Evolutionary conservation across 148 eudicot genomes (phyloP).

Genomic region (Rhododendron kiyosumense): DNA sequence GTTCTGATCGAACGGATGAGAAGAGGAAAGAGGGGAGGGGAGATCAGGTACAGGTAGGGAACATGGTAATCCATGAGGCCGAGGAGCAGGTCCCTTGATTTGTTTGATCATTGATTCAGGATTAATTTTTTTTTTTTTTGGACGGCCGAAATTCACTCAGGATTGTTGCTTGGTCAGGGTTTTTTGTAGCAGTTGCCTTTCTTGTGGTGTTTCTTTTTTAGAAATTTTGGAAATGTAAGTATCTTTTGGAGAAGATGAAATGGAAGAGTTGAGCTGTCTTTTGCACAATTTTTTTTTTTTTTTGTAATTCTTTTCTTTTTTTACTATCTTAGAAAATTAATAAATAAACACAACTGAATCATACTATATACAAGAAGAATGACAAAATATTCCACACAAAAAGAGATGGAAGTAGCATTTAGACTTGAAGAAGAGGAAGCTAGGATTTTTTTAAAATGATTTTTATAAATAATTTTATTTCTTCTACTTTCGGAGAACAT

Average conservation of each 20-base stretch:
- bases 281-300: background rate
- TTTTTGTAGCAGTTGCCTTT: background rate
- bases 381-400: no score
- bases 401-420: no score
- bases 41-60: constrained; percentile 7
- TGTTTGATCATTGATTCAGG: background rate
- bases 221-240: constrained; percentile 18
- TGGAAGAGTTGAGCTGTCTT: background rate
- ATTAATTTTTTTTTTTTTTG: background rate
- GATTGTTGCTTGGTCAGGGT: background rate
- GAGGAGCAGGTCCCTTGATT: constrained; percentile 8
- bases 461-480: no score
- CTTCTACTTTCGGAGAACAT: no score
- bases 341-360: background rate
- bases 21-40: constrained; percentile 1
- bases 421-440: no score
- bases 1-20: constrained; percentile 5
- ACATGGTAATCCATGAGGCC: constrained; percentile 11
- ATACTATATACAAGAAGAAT: no score
- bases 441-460: no score
- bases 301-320: background rate
- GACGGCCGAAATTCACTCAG: background rate
- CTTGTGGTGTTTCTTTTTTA: background rate
- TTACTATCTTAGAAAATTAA: no score
- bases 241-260: constrained; percentile 8